Evolutionary conservation across 208 protist species (phyloP).

Genomic region (Crithidia mellificae): DNA sequence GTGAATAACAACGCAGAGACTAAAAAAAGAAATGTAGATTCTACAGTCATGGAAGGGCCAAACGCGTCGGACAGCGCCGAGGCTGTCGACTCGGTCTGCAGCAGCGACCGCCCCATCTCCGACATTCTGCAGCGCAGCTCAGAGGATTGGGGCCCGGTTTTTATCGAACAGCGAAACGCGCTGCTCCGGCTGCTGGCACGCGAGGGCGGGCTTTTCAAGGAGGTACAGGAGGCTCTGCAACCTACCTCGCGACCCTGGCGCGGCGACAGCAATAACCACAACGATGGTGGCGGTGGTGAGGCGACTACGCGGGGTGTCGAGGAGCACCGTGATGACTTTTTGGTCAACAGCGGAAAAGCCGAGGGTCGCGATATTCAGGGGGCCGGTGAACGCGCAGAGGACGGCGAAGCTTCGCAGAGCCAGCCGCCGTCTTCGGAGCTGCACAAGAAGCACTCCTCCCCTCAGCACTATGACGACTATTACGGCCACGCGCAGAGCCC

Average conservation of each 20-base stretch:
- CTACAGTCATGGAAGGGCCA: too few species aligned
- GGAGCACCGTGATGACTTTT: too few species aligned
- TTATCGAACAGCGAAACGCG: constrained; percentile 19
- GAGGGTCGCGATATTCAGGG: too few species aligned
- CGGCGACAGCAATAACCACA: background rate
- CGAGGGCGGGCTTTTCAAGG: constrained; percentile 21
- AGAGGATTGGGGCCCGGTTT: constrained; percentile 14
- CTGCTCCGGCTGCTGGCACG: constrained; percentile 21
- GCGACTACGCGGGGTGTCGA: too few species aligned
- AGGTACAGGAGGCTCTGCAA: constrained; percentile 5
- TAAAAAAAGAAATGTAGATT: too few species aligned
- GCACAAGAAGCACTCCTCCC: too few species aligned
- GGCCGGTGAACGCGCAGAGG: too few species aligned
- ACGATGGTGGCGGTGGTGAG: background rate
- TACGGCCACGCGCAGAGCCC: background rate
- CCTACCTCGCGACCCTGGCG: constrained; percentile 5
- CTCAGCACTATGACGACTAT: too few species aligned
- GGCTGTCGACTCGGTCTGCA: background rate
- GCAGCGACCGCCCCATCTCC: background rate
- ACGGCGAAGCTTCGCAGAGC: background rate
- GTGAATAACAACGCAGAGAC: background rate
- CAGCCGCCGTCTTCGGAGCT: background rate
- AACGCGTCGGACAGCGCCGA: too few species aligned
- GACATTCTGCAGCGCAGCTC: constrained; percentile 6
- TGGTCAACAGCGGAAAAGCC: too few species aligned